These are phyloP conservation scores for Globisporangium irregulare DNA, from an alignment of 352 stramenopile species.

Conservation along the genomic window DNA sequence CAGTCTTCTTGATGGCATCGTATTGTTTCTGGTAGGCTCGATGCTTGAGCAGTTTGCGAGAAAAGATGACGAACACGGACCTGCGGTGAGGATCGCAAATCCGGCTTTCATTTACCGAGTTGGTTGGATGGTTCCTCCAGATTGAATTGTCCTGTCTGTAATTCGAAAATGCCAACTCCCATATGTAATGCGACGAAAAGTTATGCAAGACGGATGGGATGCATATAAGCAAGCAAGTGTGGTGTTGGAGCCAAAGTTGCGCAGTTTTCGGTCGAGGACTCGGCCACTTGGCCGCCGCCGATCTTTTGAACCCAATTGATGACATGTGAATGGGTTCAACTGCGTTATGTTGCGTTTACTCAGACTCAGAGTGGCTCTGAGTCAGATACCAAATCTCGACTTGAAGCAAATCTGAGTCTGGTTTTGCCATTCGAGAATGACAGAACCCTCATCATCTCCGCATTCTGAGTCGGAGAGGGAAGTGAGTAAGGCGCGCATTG, in stretches of 20 bases:
- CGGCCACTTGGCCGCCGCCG: too few relatives aligned
- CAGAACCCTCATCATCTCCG: neutral
- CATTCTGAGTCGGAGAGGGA: constrained; percentile 6
- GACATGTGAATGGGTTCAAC: neutral
- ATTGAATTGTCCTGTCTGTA: neutral
- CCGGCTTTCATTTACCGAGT: neutral
- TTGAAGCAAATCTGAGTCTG: neutral
- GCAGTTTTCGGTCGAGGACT: too few relatives aligned
- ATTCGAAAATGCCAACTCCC: neutral
- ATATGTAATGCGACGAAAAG: constrained; percentile 1
- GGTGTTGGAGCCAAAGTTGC: too few relatives aligned
- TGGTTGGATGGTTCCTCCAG: neutral
- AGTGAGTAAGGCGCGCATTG: constrained; percentile 8
- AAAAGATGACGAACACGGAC: constrained; percentile 47
- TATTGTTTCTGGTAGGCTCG: constrained; percentile 27
- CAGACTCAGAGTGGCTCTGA: neutral
- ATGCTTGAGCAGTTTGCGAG: constrained; percentile 51
- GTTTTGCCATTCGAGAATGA: neutral
- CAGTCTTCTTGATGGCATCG: neutral
- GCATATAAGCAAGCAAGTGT: too few relatives aligned
- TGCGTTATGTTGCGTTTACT: neutral
- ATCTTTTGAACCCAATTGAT: neutral
- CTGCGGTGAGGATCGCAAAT: constrained; percentile 33
- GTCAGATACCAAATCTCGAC: too few relatives aligned
- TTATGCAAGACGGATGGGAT: neutral